Evolutionary conservation across 306 rosid genomes (phyloP), one percentile per base, ranked within the genome.

Genomic region (Morella rubra): DNA sequence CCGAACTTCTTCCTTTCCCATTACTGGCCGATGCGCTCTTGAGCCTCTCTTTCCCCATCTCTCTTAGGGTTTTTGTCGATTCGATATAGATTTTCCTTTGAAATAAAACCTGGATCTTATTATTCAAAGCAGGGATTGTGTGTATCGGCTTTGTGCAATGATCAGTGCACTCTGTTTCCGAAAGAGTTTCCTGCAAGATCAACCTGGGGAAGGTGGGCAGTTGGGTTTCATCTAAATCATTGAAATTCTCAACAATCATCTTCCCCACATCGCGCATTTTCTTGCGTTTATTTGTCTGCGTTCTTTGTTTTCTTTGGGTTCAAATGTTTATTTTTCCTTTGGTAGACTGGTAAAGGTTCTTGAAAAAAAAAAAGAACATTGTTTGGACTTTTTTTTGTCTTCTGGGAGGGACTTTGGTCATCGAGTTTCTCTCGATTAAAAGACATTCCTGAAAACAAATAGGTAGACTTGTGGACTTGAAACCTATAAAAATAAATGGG

Each of bases 141-240:
- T 90, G 93, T 90, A 90, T 90, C 91, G 93, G 96, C 89, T 55
- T 84, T 74, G 84, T 85, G 93, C 91, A 74, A 7, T 4, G 2
- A 74, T 44, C 61, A 73, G 18, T 86, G 96, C 91, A 81, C 84
- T 75, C 82, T 83, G 83, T 44, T 83, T 83, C 96, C 91, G 96
- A 90, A 91, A 89, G 93, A 72, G 69, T 91, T 89, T 85, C 82
- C 91, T 85, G 93, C 93, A 14, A 91, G 5, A 88, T 79, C 0
- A 7, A 76, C 59, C 9, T 61, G 93, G 85, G 90, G 84, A 89
- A 71, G 88, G 27, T 88, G 93, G 96, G 96, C 96, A 90, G 96
- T 90, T 90, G 93, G 76, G 70, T 80, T 88, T 85, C 93, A 85
- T 76, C 8, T 47, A 9, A 22, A 0, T 4, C 45, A 0, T 84